These are phyloP conservation scores for Cyclostephanos invisitatus DNA, from an alignment of 108 stramenopile species.

Conservation along the genomic window DNA sequence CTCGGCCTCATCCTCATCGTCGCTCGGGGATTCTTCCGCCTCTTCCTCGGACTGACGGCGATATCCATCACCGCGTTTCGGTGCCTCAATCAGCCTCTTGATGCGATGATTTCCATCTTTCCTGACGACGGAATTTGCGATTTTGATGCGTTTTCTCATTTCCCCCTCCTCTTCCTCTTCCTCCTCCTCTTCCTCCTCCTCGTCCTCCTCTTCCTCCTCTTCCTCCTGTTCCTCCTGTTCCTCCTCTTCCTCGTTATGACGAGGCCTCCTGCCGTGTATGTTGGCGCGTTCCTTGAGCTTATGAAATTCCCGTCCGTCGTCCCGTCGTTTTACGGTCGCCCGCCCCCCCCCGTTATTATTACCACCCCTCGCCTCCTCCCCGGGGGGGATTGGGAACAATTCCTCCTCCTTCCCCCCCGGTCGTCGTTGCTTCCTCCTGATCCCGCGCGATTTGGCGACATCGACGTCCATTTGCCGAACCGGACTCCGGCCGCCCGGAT, in stretches of 20 bases:
- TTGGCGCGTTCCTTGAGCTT: background rate
- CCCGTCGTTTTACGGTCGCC: no score
- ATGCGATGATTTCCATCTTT: background rate
- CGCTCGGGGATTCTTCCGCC: background rate
- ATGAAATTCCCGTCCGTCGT: background rate
- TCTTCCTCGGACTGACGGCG: background rate
- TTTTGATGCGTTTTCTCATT: slow-evolving; percentile 13
- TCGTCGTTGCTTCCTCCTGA: background rate
- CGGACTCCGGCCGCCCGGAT: background rate
- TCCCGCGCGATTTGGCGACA: background rate
- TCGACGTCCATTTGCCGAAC: background rate
- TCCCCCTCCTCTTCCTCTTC: background rate
- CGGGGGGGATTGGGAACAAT: background rate
- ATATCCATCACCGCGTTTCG: background rate
- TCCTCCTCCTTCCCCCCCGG: background rate
- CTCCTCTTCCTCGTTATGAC: background rate
- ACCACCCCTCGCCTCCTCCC: background rate
- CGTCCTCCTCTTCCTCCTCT: background rate
- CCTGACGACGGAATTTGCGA: slow-evolving; percentile 1
- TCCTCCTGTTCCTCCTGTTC: background rate
- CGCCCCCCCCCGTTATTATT: no score
- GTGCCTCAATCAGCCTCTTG: background rate
- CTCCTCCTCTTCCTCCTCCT: background rate
- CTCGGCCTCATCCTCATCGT: background rate
- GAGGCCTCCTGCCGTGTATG: background rate